These are phyloP conservation scores for Chenopodium quinoa DNA, from an alignment of 148 eudicot species.

Conservation along the genomic window DNA sequence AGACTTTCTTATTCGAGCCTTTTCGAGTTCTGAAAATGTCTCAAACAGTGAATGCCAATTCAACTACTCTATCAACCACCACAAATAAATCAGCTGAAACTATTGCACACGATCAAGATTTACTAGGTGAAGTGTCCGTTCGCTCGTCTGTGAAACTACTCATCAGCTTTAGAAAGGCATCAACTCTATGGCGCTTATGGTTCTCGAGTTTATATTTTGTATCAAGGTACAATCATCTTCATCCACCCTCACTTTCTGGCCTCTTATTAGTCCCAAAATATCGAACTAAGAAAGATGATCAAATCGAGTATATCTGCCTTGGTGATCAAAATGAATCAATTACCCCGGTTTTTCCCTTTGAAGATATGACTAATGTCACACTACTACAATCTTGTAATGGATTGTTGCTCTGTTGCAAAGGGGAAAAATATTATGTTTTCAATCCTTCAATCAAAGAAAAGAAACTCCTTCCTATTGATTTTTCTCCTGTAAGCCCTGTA, in stretches of 20 bases:
- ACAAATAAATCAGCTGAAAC: not conserved
- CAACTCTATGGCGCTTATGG: slow-evolving; percentile 13
- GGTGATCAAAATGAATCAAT: slow-evolving; percentile 1
- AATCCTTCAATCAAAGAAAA: slow-evolving; percentile 20
- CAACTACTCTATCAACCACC: not conserved
- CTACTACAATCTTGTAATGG: slow-evolving; percentile 26
- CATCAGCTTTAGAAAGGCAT: slow-evolving; percentile 4
- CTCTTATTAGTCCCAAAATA: slow-evolving; percentile 19
- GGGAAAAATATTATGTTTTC: slow-evolving; percentile 13
- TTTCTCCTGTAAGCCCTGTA: slow-evolving; percentile 4
- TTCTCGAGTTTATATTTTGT: slow-evolving; percentile 13
- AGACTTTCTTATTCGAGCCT: not conserved
- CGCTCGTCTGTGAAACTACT: not conserved
- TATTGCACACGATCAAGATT: slow-evolving; percentile 5
- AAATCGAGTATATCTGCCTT: slow-evolving; percentile 13
- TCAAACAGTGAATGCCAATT: not conserved
- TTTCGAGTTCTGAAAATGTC: slow-evolving; percentile 5
- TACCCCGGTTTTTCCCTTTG: not conserved
- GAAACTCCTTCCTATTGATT: slow-evolving; percentile 5
- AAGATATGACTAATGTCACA: slow-evolving; percentile 5
- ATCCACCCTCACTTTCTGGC: slow-evolving; percentile 20
- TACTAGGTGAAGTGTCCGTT: not conserved
- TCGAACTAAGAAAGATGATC: not conserved
- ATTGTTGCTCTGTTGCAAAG: slow-evolving; percentile 3
- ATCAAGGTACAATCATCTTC: slow-evolving; percentile 16